Conservation (phyloP, 345 rosid genomes). For the sweet orange (Citrus sinensis) region DVS_A1.0 CM039167.1:3075001-3075500, state of each 20-base stretch:
- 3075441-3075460: neutral
- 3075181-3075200: conserved; percentile 74
- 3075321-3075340: conserved; percentile 94
- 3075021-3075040: neutral
- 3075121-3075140: too few species aligned
- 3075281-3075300: neutral
- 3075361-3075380: neutral
- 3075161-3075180: neutral
- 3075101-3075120: too few species aligned
- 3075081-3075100: too few species aligned
- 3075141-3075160: neutral
- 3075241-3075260: neutral
- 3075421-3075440: neutral
- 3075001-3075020: neutral
- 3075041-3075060: neutral
- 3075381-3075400: neutral
- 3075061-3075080: neutral
- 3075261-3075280: conserved; percentile 9
- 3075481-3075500: neutral
- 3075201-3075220: conserved; percentile 77
- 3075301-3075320: conserved; percentile 42
- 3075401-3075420: neutral
- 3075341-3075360: conserved; percentile 58
- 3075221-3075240: conserved; percentile 59
- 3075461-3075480: neutral